These are phyloP conservation scores for Coprinopsis sp. DNA, from an alignment of 768 basidiomycete genomes.

Conservation along the genomic window DNA sequence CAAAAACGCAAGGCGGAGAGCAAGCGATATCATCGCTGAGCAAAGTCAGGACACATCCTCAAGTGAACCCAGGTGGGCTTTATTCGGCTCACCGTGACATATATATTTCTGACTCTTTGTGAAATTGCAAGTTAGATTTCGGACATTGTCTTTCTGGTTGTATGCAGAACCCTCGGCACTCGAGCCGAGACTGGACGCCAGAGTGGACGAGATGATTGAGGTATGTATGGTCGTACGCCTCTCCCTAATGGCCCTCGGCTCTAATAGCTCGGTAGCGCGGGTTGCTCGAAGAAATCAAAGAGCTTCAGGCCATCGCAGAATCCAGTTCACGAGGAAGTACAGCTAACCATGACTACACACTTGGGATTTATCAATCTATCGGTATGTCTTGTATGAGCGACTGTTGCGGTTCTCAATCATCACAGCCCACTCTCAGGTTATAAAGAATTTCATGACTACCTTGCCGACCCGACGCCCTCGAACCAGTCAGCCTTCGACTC, in stretches of 20 bases:
- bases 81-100: neutral
- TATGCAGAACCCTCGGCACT: conserved; percentile 66
- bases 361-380: conserved; percentile 93
- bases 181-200: conserved; percentile 62
- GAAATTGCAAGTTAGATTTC: no score
- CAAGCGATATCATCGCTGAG: conserved; percentile 65
- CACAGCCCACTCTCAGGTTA: conserved; percentile 54
- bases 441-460: conserved; percentile 78
- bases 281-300: conserved; percentile 72
- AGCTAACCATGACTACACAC: conserved; percentile 52
- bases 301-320: conserved; percentile 38
- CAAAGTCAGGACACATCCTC: conserved; percentile 42
- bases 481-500: conserved; percentile 40
- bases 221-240: conserved; percentile 35
- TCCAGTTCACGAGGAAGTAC: neutral
- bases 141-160: conserved; percentile 87
- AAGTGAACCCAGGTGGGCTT: conserved; percentile 47
- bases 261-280: conserved; percentile 49
- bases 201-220: conserved; percentile 88
- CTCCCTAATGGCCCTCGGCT: neutral
- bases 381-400: conserved; percentile 60
- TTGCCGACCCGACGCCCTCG: conserved; percentile 39
- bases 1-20: conserved; percentile 56
- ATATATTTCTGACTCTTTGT: neutral
- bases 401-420: neutral